Evolutionary conservation across 108 stramenopile species (phyloP), one percentile per base, ranked within the genome.

Genomic region (Cyclotella atomus): DNA sequence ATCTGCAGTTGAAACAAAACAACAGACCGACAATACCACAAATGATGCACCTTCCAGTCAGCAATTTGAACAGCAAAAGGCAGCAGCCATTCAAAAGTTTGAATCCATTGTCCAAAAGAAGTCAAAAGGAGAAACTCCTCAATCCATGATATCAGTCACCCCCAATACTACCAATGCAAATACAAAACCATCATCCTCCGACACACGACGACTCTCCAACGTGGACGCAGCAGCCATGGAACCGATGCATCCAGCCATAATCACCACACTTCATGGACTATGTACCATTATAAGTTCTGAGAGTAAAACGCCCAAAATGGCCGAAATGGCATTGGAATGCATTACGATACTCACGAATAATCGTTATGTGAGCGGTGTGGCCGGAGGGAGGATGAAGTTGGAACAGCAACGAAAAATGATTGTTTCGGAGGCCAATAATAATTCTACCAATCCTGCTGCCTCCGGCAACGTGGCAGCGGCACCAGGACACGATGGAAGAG

Each of bases 361-460:
- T 3, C 28, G 80, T 29, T 92, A 91, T 67, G 77, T 95, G 23
- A 83, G 79, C 16, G 94, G 94, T n/a, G 59, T 84, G 43, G 90
- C 92, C 3, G 92, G 92, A 35, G 89, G 89, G 28, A 44, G 65
- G 23, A 70, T 82, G 81, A 77, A 82, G 38, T 75, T 82, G 56
- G 79, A 80, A 21, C 70, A 76, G 21, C 70, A 76, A 20, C 36
- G 56, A 17, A 76, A n/a, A 81, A 29, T 56, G 12, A 41, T 41
- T 41, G 38, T 76, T 17, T 61, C 76, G 0, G 71, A 73, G n/a
- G 32, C 35, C 19, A 25, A 30, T 10, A 36, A 63, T 62, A 41
- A 41, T 41, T 41, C 38, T 41, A 41, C 38, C 38, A 41, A 41
- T 41, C 7, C 7, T 41, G 38, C 12, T 41, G 38, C 7, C 9